Evolutionary conservation across 164 flowering plant genomes (phyloP).

Genomic region (Chimonanthus praecox): DNA sequence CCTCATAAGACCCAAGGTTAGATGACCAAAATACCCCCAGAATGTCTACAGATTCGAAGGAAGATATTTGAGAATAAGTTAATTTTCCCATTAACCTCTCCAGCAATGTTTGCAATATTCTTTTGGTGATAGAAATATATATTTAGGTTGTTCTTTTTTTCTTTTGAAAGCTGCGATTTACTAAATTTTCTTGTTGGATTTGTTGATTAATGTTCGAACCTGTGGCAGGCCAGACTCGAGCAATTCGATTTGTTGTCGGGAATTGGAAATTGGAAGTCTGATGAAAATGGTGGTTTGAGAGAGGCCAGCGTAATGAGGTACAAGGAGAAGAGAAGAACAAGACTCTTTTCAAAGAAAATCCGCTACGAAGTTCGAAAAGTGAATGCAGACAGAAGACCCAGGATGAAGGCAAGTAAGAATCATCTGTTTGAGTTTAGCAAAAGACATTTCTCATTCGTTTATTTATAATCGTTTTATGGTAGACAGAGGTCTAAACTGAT

Average conservation of each 20-base stretch:
- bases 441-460: neutral
- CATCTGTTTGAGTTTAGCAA: neutral
- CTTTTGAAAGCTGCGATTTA: neutral
- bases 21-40: too few species aligned
- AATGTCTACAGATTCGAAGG: too few species aligned
- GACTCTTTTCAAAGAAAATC: conserved; percentile 91
- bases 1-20: too few species aligned
- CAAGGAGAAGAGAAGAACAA: conserved; percentile 73
- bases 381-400: conserved; percentile 91
- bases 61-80: too few species aligned
- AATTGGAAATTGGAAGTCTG: conserved; percentile 1
- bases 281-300: conserved; percentile 52
- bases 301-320: conserved; percentile 88
- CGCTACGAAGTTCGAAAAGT: conserved; percentile 86
- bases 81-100: too few species aligned
- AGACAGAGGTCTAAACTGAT: neutral
- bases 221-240: conserved; percentile 64
- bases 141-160: too few species aligned
- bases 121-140: too few species aligned
- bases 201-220: conserved; percentile 2
- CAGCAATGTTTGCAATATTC: too few species aligned
- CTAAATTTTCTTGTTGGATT: neutral
- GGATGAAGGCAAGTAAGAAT: conserved; percentile 66
- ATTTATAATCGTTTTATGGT: neutral
- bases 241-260: conserved; percentile 74